Evolutionary conservation across 768 basidiomycete species (phyloP).

Genomic region (Leccinellum albellum): DNA sequence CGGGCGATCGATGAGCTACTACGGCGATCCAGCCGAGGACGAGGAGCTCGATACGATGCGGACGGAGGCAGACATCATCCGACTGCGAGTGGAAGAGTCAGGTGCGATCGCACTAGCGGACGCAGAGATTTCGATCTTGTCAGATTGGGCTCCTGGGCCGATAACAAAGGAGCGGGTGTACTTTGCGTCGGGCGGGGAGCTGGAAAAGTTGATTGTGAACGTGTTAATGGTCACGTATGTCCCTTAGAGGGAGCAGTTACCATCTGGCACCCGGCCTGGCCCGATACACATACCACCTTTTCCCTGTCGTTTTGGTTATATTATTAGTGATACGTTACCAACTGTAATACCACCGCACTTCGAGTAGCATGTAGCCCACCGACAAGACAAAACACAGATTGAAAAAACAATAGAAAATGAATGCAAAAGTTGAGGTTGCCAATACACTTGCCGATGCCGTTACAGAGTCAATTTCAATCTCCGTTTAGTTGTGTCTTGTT

Average conservation of each 20-base stretch:
- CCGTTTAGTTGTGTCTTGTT: background rate
- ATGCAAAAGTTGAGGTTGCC: background rate
- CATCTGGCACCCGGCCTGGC: background rate
- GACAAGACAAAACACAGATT: background rate
- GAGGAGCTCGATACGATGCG: conserved; percentile 28
- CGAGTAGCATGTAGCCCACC: conserved; percentile 1
- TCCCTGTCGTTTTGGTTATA: background rate
- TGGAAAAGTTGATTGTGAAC: conserved; percentile 75
- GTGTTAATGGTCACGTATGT: conserved; percentile 69
- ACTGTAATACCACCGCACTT: conserved; percentile 5
- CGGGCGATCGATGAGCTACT: conserved; percentile 39
- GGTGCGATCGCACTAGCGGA: conserved; percentile 64
- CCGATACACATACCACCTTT: background rate
- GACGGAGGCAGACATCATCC: conserved; percentile 37
- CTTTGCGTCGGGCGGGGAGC: conserved; percentile 60
- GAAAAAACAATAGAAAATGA: background rate
- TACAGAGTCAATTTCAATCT: conserved; percentile 1
- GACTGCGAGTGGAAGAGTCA: conserved; percentile 58
- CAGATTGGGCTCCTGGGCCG: conserved; percentile 45
- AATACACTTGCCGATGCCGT: background rate
- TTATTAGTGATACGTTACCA: conserved; percentile 8
- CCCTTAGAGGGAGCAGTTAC: conserved; percentile 37
- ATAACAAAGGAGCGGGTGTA: conserved; percentile 67
- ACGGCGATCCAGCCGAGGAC: conserved; percentile 40
- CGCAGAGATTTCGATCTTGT: conserved; percentile 57